Evolutionary conservation across 1,139 yeast genomes (phyloP).

Genomic region (Yamadazyma sp.): DNA sequence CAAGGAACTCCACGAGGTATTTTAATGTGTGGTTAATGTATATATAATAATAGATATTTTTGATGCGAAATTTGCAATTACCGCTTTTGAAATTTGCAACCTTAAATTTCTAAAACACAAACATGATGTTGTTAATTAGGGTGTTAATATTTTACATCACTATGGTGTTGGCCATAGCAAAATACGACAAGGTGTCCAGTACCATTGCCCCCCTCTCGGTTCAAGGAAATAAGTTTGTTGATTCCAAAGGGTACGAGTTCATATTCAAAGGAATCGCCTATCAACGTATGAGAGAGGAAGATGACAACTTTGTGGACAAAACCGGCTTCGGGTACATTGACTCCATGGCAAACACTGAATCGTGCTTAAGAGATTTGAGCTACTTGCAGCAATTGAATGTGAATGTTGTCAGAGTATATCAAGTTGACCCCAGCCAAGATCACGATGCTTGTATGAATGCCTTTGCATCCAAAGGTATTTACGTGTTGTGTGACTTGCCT

Average conservation of each 20-base stretch:
- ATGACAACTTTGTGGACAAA: constrained; percentile 20
- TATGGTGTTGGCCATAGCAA: neutral
- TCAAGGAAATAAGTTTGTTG: constrained; percentile 49
- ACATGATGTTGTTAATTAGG: neutral
- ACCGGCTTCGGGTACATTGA: constrained; percentile 43
- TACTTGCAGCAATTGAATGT: constrained; percentile 47
- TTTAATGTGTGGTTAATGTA: constrained; percentile 19
- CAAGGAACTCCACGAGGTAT: constrained; percentile 32
- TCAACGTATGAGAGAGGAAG: constrained; percentile 45
- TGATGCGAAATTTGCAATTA: neutral
- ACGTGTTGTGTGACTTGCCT: constrained; percentile 54
- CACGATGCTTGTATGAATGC: constrained; percentile 60
- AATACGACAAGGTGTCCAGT: neutral
- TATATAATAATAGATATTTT: constrained; percentile 4
- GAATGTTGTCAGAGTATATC: constrained; percentile 56
- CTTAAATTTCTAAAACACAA: neutral
- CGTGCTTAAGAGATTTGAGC: constrained; percentile 53
- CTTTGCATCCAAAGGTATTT: constrained; percentile 53
- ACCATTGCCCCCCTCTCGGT: neutral
- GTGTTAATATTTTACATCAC: neutral
- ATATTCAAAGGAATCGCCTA: constrained; percentile 61
- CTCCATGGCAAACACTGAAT: constrained; percentile 46
- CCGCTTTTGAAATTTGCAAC: no score
- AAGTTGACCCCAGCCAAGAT: constrained; percentile 47
- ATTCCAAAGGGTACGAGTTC: constrained; percentile 46